Conservation (phyloP, 306 rosid species). For the Astragalus glycyphyllos region DNA sequence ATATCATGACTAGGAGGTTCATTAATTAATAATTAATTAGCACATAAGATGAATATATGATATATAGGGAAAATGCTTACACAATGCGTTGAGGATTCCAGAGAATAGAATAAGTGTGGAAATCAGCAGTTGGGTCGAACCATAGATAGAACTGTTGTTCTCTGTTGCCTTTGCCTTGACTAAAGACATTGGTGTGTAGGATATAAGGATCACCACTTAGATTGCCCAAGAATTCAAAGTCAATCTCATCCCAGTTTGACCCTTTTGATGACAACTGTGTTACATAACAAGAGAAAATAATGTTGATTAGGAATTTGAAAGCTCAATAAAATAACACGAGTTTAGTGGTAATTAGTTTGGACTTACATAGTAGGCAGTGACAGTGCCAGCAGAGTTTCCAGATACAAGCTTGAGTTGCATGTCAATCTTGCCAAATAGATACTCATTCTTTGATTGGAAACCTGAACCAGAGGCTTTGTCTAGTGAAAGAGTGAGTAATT, state of each 20-base stretch:
- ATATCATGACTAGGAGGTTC: neutral
- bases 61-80: slow-evolving; percentile 39
- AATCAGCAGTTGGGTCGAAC: slow-evolving; percentile 79
- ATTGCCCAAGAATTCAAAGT: slow-evolving; percentile 78
- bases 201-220: slow-evolving; percentile 69
- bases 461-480: slow-evolving; percentile 77
- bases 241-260: slow-evolving; percentile 70
- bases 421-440: slow-evolving; percentile 66
- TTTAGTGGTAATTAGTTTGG: too few species aligned
- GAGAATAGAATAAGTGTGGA: slow-evolving; percentile 68
- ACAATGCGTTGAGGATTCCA: slow-evolving; percentile 66
- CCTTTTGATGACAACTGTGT: slow-evolving; percentile 51
- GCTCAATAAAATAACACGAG: too few species aligned
- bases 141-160: slow-evolving; percentile 77
- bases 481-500: slow-evolving; percentile 61
- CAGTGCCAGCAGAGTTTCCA: slow-evolving; percentile 84
- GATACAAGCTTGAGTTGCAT: slow-evolving; percentile 85
- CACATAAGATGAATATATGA: too few species aligned
- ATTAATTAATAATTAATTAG: neutral
- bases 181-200: slow-evolving; percentile 68
- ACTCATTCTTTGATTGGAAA: slow-evolving; percentile 66
- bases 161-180: slow-evolving; percentile 74
- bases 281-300: too few species aligned
- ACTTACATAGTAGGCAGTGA: slow-evolving; percentile 78
- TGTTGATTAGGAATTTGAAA: too few species aligned